A percentile compares a stretch with the other conserved stretches of the same genome.
Evolutionary conservation across 176 grass and related monocot species (phyloP).

Genomic region (Raddia distichophylla): DNA sequence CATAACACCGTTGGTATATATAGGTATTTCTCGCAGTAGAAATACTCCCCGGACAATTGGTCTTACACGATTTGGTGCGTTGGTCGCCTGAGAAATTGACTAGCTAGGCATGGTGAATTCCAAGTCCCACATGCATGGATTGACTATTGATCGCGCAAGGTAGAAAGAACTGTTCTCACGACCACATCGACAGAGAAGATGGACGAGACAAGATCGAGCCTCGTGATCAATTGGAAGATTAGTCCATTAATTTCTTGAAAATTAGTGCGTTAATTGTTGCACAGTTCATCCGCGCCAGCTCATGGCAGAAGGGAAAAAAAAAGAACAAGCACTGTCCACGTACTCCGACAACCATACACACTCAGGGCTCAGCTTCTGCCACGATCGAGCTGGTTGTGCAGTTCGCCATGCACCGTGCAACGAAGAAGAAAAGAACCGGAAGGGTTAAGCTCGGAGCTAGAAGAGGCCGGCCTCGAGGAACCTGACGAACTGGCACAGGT

Average conservation of each 20-base stretch:
- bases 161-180: no score
- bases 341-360: not conserved
- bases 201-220: not conserved
- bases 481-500: conserved; percentile 57
- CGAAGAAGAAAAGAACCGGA: not conserved
- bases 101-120: no score
- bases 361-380: conserved; percentile 27
- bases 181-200: no score
- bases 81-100: no score
- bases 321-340: not conserved
- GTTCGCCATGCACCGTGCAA: conserved; percentile 6
- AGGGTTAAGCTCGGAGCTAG: not conserved
- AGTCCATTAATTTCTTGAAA: conserved; percentile 1
- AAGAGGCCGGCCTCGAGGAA: conserved; percentile 51
- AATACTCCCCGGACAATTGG: no score
- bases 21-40: no score
- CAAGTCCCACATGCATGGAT: no score
- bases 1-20: no score
- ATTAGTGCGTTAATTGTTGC: conserved; percentile 36
- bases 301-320: conserved; percentile 36
- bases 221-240: not conserved
- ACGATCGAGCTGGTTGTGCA: not conserved
- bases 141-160: no score
- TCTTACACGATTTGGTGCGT: no score
- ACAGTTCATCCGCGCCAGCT: not conserved